Percentiles rank a stretch among this genome's conserved stretches.
Evolutionary conservation across 2,329 filamentous ascomycete genomes (phyloP).

Genomic region (Scedosporium aurantiacum): DNA sequence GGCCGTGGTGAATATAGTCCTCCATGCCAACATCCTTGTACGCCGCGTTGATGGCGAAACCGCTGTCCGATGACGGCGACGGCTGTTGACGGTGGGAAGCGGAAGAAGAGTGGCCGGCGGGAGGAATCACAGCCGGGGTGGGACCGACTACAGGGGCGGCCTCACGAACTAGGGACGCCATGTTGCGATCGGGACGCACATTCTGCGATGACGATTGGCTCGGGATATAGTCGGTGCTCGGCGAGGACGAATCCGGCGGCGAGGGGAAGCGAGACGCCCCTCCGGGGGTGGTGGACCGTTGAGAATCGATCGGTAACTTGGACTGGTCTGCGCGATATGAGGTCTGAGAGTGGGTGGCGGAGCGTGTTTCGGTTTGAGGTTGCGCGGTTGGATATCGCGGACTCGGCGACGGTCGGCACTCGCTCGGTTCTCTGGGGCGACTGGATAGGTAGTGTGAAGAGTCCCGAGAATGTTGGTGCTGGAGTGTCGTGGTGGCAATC

Average conservation of each 20-base stretch:
- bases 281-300: conserved; percentile 21
- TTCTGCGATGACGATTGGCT: conserved; percentile 2
- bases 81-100: conserved; percentile 18
- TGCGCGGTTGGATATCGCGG: conserved; percentile 15
- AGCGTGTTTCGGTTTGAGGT: neutral
- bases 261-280: conserved; percentile 40
- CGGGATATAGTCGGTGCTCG: neutral
- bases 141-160: conserved; percentile 7
- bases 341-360: conserved; percentile 4
- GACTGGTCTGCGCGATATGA: conserved; percentile 9
- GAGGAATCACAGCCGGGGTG: conserved; percentile 10
- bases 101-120: conserved; percentile 7
- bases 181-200: neutral
- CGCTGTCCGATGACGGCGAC: conserved; percentile 24
- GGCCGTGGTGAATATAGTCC: conserved; percentile 13
- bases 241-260: conserved; percentile 39
- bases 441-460: conserved; percentile 25
- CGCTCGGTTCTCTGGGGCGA: conserved; percentile 17
- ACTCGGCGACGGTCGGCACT: conserved; percentile 19
- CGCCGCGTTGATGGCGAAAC: conserved; percentile 13
- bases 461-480: conserved; percentile 33
- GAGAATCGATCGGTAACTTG: conserved; percentile 9
- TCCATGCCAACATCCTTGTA: conserved; percentile 10
- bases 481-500: conserved; percentile 42
- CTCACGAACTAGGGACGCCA: conserved; percentile 7